Evolutionary conservation across 108 stramenopile species (phyloP), one percentile per base, ranked within the genome.

Genomic region (Nitzschia sp.): DNA sequence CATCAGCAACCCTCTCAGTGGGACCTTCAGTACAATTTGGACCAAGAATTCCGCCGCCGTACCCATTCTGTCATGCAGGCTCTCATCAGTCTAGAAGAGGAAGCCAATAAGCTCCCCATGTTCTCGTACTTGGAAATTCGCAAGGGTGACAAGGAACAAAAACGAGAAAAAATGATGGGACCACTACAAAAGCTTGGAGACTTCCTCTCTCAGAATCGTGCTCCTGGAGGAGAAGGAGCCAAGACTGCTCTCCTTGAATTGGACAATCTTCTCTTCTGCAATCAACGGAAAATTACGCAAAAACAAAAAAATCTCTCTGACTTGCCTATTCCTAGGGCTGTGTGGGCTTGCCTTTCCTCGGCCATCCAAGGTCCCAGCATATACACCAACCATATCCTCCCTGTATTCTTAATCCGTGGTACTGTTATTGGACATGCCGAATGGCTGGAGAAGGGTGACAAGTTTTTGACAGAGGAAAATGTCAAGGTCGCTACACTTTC

Each of bases 61-160:
- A 75, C 87, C 20, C 86, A 89, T 73, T 78, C 87, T 57, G 85
- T 91, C 38, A 60, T 94, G 51, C 57, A 72, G 15, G 79, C 87
- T 14, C 61, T 94, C 60, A 26, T 90, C 25, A 63, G 82, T 14
- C 54, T 94, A 8, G 93, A 94, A 72, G 75, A 68, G 51, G 72
- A 76, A 10, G 84, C 86, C 12, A 64, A 48, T 6, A 34, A 34
- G 29, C 29, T 34, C 29, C 29, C 29, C 5, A 5, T 34, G 29
- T 34, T 34, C 5, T 48, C 46, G 3, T 17, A 15, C 14, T 5
- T 48, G 46, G 17, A 48, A 48, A 6, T 48, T 48, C 46, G 46
- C 14, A 48, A 48, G 46, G 14, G 17, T 17, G n/a, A 15, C 46
- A 48, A 48, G 17, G 14, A 15, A 3, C 1, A 41, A 5, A 80